Conservation (phyloP, 306 rosid genomes). For the Pueraria montana region DNA sequence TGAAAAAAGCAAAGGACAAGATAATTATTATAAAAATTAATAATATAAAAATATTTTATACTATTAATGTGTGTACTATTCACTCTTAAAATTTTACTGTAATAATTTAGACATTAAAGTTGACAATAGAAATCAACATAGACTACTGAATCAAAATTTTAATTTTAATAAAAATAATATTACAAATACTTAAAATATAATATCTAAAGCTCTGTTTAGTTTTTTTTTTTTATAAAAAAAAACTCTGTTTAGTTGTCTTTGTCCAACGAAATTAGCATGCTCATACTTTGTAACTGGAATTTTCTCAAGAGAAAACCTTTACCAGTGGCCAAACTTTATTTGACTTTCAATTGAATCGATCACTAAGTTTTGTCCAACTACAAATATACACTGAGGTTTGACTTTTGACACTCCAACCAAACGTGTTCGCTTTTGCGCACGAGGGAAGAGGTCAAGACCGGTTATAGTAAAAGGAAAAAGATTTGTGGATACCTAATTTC, state of each 20-base stretch:
- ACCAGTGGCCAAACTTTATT: background rate
- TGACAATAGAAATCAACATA: background rate
- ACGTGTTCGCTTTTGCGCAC: constrained; percentile 41
- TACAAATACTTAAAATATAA: background rate
- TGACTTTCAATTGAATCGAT: background rate
- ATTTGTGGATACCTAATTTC: background rate
- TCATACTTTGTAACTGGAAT: background rate
- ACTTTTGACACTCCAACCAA: constrained; percentile 24
- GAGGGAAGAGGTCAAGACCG: constrained; percentile 48
- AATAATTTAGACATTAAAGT: no score
- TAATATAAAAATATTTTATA: no score
- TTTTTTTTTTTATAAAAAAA: no score
- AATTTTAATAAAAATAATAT: no score
- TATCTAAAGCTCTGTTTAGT: background rate
- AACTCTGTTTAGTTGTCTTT: background rate
- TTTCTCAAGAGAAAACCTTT: background rate
- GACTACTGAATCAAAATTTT: background rate
- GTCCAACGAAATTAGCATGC: background rate
- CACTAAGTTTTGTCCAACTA: background rate
- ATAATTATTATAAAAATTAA: no score
- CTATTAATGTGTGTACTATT: no score
- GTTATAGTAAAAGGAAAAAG: constrained; percentile 41
- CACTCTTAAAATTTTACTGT: no score
- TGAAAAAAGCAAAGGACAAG: no score
- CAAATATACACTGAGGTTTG: constrained; percentile 8